Base-by-base conservation (phyloP, 2,329 filamentous ascomycete species). In the Iodosphaeria phyllophila region DNA sequence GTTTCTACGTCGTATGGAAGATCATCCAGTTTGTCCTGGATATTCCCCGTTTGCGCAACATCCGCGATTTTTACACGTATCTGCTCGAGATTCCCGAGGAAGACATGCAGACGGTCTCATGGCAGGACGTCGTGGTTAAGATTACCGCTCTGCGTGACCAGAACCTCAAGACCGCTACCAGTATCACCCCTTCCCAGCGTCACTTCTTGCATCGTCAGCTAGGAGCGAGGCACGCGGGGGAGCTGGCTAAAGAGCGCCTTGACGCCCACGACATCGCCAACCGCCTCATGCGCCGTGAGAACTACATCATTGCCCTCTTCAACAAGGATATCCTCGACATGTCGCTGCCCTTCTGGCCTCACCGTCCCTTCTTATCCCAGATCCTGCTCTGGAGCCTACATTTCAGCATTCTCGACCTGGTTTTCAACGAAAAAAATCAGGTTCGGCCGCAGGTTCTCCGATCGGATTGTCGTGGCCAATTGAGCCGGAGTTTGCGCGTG, bases 201-300 rank as follows among this genome's bases (percentile, higher is more conserved):
- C 53, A 50, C n/a, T 70, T 57, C 24, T 24, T 47, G 13, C 43
- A 40, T 6, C 42, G 39, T 20, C 43, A 47, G 20, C 42, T 63
- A 77, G 37, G 78, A 72, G 28, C 80, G 67, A n/a, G n/a, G n/a
- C 34, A 45, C 35, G 60, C 86, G 33, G 77, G 78, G 22, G 83
- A 73, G 30, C 82, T 91, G 43, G 91, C 82, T 13, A 92, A 93
- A 46, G 82, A 95, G 50, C 67, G 86, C 32, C 73, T 98, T 37
- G 89, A 93, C 48, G 89, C 89, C 8, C 82, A 93, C 40, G 89
- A 93, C 42, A 95, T 98, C 45, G 89, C 89, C 5, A 98, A 95
- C 43, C 71, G 89, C 16, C 54, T 98, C 22, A 95, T 98, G 89
- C 74, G 89, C 30, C 77, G 80, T 42, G 86, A 93, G 33, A 98